Evolutionary conservation across 2,329 filamentous ascomycete genomes (phyloP).

Genomic region (Alternaria gaisen): DNA sequence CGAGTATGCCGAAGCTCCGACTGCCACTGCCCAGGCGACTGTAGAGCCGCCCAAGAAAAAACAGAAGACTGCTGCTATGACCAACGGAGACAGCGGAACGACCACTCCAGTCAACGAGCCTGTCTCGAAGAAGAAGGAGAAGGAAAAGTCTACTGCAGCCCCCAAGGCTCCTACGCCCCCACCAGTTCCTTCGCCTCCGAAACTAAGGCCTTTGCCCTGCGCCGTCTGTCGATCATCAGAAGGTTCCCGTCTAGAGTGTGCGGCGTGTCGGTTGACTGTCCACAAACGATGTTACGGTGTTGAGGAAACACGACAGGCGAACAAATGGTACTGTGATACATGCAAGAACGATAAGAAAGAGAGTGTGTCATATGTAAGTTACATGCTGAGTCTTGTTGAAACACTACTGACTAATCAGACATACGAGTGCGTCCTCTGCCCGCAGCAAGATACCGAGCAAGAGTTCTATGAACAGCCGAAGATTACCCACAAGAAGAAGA

Average conservation of each 20-base stretch:
- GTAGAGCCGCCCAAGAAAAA: conserved; percentile 69
- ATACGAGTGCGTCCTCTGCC: conserved; percentile 93
- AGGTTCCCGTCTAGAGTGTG: conserved; percentile 69
- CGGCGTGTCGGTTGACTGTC: conserved; percentile 88
- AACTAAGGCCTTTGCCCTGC: conserved; percentile 81
- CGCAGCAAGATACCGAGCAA: conserved; percentile 80
- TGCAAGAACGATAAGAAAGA: conserved; percentile 94
- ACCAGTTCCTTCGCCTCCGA: conserved; percentile 77
- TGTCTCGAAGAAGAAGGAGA: conserved; percentile 52
- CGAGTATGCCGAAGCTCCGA: conserved; percentile 40
- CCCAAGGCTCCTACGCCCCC: conserved; percentile 62
- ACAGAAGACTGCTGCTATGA: conserved; percentile 56
- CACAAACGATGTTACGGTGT: conserved; percentile 95
- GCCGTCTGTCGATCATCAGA: conserved; percentile 82
- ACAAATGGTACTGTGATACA: conserved; percentile 95
- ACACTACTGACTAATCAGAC: conserved; percentile 56
- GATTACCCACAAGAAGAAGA: conserved; percentile 84
- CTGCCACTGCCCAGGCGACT: conserved; percentile 33
- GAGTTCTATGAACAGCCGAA: conserved; percentile 87
- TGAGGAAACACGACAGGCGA: conserved; percentile 68
- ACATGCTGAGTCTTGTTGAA: not conserved
- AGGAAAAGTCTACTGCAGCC: conserved; percentile 57
- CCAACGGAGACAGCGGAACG: conserved; percentile 60
- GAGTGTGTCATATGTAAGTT: conserved; percentile 83
- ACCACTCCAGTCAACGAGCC: conserved; percentile 52